Base-by-base conservation (phyloP, 768 basidiomycete species). In the Lactifluus subvellereus region DNA sequence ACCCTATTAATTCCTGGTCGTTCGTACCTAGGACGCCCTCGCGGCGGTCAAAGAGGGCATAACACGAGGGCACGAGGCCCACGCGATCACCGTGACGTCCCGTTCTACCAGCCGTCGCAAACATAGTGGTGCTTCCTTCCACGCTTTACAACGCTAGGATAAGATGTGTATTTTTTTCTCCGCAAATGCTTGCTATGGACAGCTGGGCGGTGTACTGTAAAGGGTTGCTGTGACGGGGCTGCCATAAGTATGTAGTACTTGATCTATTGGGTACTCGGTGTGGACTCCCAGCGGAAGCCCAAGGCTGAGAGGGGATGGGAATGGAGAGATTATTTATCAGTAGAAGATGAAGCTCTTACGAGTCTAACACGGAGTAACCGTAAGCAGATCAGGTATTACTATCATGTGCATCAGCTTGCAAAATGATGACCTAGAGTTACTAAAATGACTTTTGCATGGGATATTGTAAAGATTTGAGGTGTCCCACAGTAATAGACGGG, bases 41-140 rank as follows among this genome's bases (percentile, higher is more conserved):
- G n/a, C 47, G 51, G 20, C 62, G 62, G 13, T 43, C 48, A 20
- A 60, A 64, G 38, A 60, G 53, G 58, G 53, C 53, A 59, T 54
- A 54, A 11, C 22, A 22, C 47, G 37, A 49, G 27, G 14, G 16
- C 22, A 22, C 47, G 37, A 49, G 27, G 14, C 35, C 11, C 51
- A 16, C 9, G 14, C 52, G 11, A 43, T 56, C 47, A 9, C 14
- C 11, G 7, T 37, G 49, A 35, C 6, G 10, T 40, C n/a, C 16
- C 38, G 9, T 22, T 13, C 27, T 27, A 27, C 27, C 27, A 27
- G 22, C 33, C 2, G 14, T 8, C 45, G 48, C 37, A 27, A 18
- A 35, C 43, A 38, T 16, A 33, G 18, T 30, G 33, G 14, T 45
- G 18, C 52, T 10, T 14, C 40, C 38, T 32, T 27, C 30, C 30